Conservation (phyloP, 2,329 filamentous ascomycete genomes). For the Hymenoscyphus occultus region DNA sequence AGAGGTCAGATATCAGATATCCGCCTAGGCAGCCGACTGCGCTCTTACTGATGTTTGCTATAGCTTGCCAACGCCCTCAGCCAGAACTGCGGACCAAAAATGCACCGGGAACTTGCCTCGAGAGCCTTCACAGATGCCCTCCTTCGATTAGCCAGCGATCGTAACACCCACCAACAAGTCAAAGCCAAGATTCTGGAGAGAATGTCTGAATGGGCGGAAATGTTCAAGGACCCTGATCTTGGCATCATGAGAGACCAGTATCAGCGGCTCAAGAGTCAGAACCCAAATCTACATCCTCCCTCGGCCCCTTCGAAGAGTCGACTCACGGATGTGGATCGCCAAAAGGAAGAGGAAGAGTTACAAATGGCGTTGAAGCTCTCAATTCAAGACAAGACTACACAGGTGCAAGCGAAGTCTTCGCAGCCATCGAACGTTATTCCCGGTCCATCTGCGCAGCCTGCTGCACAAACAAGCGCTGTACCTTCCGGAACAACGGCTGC, state of each 20-base stretch:
- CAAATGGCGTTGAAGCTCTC: slow-evolving; percentile 94
- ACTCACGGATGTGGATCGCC: slow-evolving; percentile 83
- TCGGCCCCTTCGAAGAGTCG: slow-evolving; percentile 91
- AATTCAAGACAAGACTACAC: slow-evolving; percentile 77
- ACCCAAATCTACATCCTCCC: slow-evolving; percentile 86
- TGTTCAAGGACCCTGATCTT: slow-evolving; percentile 89
- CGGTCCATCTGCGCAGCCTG: slow-evolving; percentile 40
- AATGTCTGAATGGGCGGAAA: slow-evolving; percentile 94
- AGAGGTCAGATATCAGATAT: slow-evolving; percentile 45
- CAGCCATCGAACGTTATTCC: slow-evolving; percentile 38
- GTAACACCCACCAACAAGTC: slow-evolving; percentile 94
- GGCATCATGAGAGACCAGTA: slow-evolving; percentile 98
- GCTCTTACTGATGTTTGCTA: neutral
- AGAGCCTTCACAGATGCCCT: slow-evolving; percentile 85
- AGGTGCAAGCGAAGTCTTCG: slow-evolving; percentile 46
- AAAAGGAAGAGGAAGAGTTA: slow-evolving; percentile 95
- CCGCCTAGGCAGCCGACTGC: neutral
- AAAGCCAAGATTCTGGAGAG: slow-evolving; percentile 96
- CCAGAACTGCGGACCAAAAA: slow-evolving; percentile 67
- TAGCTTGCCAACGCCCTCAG: slow-evolving; percentile 69
- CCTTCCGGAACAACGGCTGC: slow-evolving; percentile 88
- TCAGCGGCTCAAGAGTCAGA: slow-evolving; percentile 75
- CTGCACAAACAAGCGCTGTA: slow-evolving; percentile 51
- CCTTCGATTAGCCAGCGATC: slow-evolving; percentile 83
- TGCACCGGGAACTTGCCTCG: slow-evolving; percentile 69